Evolutionary conservation across 1,284 basidiomycete species (phyloP).

Genomic region (Schizopora paradoxa): DNA sequence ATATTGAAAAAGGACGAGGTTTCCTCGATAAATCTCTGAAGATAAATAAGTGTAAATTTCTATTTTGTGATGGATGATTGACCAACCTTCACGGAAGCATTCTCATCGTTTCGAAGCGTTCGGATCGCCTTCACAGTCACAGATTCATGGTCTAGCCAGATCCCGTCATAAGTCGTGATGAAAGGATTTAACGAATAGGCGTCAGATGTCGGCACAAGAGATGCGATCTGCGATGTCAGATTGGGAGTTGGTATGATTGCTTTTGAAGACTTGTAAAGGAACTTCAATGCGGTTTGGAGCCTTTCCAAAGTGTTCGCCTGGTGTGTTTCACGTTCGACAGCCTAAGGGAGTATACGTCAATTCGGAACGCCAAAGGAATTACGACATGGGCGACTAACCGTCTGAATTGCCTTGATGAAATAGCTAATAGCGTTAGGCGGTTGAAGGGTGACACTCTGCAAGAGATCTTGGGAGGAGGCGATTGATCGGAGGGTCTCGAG

Average conservation of each 20-base stretch:
- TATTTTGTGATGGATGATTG: background rate
- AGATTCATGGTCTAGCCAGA: conserved; percentile 2
- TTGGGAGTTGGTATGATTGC: background rate
- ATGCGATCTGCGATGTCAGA: background rate
- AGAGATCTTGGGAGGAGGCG: background rate
- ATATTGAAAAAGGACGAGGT: conserved; percentile 1
- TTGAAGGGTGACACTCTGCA: background rate
- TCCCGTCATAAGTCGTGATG: background rate
- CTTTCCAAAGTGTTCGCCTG: too few species aligned
- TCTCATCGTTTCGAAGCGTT: background rate
- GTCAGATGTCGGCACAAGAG: background rate
- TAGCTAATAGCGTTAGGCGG: background rate
- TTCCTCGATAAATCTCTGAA: background rate
- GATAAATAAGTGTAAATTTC: background rate
- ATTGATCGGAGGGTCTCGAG: background rate
- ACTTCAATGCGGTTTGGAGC: conserved; percentile 3
- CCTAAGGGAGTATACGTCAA: too few species aligned
- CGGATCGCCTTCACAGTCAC: conserved; percentile 1
- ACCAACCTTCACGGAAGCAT: background rate
- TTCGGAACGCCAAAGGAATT: too few species aligned
- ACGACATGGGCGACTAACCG: background rate
- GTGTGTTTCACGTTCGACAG: too few species aligned
- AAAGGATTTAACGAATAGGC: background rate
- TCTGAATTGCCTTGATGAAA: conserved; percentile 5
- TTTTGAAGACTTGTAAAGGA: conserved; percentile 2